Evolutionary conservation across 2,329 filamentous ascomycete species (phyloP).

Genomic region (Fonsecaea pedrosoi): DNA sequence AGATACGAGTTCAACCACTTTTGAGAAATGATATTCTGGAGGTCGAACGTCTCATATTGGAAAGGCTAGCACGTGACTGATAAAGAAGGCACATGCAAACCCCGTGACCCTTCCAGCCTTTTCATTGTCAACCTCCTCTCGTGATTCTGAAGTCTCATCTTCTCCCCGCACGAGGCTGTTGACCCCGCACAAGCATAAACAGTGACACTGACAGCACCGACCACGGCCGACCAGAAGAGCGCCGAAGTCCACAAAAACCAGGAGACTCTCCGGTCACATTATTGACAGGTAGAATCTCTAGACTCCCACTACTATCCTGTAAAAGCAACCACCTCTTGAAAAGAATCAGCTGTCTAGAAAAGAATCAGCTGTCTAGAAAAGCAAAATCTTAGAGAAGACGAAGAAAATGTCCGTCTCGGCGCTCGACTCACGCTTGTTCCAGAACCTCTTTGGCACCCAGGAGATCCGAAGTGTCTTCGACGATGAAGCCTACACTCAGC

Average conservation of each 20-base stretch:
- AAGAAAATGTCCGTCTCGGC: conserved; percentile 37
- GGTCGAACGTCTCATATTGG: background rate
- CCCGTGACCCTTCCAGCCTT: background rate
- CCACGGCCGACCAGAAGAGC: background rate
- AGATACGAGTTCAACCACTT: background rate
- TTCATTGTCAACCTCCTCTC: too few species aligned
- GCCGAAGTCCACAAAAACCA: background rate
- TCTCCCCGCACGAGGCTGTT: conserved; percentile 21
- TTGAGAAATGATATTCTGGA: background rate
- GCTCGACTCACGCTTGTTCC: conserved; percentile 42
- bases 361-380: background rate
- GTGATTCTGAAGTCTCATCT: background rate
- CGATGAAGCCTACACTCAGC: conserved; percentile 40
- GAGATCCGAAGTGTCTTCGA: conserved; percentile 41
- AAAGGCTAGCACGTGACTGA: conserved; percentile 1
- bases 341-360: background rate
- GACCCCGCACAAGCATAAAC: conserved; percentile 1
- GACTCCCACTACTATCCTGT: background rate
- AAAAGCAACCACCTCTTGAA: background rate
- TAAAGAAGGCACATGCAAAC: background rate
- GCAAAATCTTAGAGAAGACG: background rate
- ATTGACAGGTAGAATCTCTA: background rate
- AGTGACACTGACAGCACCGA: background rate
- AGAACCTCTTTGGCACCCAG: conserved; percentile 41
- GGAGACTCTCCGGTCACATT: conserved; percentile 1